Conservation (phyloP, 225 moss, liverwort and hornwort species). For the Pleurozium schreberi region DNA sequence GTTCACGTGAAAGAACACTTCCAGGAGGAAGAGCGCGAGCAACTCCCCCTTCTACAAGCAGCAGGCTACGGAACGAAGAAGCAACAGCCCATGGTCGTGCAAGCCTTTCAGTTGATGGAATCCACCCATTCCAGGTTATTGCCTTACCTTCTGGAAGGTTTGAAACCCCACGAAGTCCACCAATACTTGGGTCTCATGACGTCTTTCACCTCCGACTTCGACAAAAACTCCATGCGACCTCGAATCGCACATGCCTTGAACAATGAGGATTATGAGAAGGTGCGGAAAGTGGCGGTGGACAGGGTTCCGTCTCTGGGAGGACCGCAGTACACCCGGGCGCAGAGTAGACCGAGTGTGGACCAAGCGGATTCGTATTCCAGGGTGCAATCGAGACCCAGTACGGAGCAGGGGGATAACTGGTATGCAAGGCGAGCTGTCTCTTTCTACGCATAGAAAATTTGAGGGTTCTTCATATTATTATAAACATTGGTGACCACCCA, state of each 20-base stretch:
- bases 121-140: constrained; percentile 25
- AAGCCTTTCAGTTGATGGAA: constrained; percentile 31
- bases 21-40: constrained; percentile 45
- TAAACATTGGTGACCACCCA: background rate
- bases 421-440: constrained; percentile 1
- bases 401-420: constrained; percentile 13
- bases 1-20: constrained; percentile 31
- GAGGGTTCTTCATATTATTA: too few relatives aligned
- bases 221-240: constrained; percentile 1
- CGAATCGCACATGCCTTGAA: constrained; percentile 15
- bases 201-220: background rate
- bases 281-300: constrained; percentile 34
- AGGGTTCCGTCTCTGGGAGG: constrained; percentile 27
- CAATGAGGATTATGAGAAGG: constrained; percentile 22
- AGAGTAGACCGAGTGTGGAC: constrained; percentile 4
- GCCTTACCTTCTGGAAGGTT: constrained; percentile 26
- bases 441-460: background rate
- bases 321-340: background rate
- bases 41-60: constrained; percentile 33
- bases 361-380: background rate
- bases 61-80: constrained; percentile 36
- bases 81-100: constrained; percentile 35
- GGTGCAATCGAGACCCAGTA: background rate
- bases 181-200: constrained; percentile 42
- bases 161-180: constrained; percentile 34